A percentile compares a stretch with the other conserved stretches of the same genome.
Conservation (phyloP, 164 flowering plant genomes). For the Liquidambar formosana region DNA sequence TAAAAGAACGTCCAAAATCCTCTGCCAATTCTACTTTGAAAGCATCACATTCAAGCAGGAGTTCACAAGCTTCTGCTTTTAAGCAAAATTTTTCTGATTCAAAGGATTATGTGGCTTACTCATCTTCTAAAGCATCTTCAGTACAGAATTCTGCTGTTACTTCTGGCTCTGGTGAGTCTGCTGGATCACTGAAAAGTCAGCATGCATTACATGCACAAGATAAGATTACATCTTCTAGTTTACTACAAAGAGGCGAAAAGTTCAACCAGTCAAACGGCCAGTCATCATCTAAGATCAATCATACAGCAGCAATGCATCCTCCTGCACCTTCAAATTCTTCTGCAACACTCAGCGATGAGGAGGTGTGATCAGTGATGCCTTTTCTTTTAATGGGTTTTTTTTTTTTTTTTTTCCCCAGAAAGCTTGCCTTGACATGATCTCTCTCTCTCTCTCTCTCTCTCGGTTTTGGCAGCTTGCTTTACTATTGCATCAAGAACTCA, state of each 20-base stretch:
- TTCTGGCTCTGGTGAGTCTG: slow-evolving; percentile 43
- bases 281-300: slow-evolving; percentile 48
- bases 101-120: slow-evolving; percentile 42
- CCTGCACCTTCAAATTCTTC: slow-evolving; percentile 48
- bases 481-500: slow-evolving; percentile 92
- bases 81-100: slow-evolving; percentile 42
- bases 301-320: slow-evolving; percentile 33
- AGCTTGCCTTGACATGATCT: neutral
- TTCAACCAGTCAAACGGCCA: slow-evolving; percentile 38
- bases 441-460: neutral
- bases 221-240: slow-evolving; percentile 40
- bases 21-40: slow-evolving; percentile 36
- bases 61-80: slow-evolving; percentile 34
- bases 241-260: slow-evolving; percentile 55
- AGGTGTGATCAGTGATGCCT: slow-evolving; percentile 41
- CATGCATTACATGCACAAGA: slow-evolving; percentile 38
- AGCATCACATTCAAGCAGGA: slow-evolving; percentile 41
- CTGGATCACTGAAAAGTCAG: slow-evolving; percentile 36
- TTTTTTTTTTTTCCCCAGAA: neutral
- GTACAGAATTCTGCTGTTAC: slow-evolving; percentile 22
- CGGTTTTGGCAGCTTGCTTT: slow-evolving; percentile 73
- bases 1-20: slow-evolving; percentile 48
- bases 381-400: neutral
- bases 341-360: slow-evolving; percentile 83
- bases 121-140: slow-evolving; percentile 52